These are phyloP conservation scores for Debaryomyces prosopidis DNA, from an alignment of 805 yeast species.

Conservation along the genomic window DNA sequence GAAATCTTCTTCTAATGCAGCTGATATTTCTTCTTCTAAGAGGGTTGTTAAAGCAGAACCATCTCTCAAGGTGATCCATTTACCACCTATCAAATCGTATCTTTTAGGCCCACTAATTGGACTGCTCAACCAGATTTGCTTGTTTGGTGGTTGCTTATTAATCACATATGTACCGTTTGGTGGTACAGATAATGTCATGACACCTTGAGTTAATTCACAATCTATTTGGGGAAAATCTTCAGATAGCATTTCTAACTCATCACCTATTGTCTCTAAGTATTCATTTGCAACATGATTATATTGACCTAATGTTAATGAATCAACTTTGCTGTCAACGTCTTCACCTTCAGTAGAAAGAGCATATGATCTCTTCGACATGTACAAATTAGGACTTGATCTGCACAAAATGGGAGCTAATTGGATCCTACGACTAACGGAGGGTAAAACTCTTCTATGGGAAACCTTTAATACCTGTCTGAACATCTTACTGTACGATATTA, in stretches of 20 bases:
- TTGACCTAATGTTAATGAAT: slow-evolving; percentile 45
- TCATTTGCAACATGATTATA: slow-evolving; percentile 67
- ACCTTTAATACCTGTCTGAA: background rate
- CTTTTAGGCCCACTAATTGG: slow-evolving; percentile 91
- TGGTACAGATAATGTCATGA: slow-evolving; percentile 70
- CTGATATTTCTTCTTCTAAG: slow-evolving; percentile 31
- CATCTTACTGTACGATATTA: background rate
- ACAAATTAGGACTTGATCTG: background rate
- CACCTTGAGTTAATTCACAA: slow-evolving; percentile 84
- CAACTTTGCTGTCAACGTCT: slow-evolving; percentile 52
- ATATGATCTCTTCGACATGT: background rate
- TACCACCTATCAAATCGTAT: slow-evolving; percentile 64
- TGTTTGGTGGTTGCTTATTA: slow-evolving; percentile 96
- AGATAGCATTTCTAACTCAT: slow-evolving; percentile 64
- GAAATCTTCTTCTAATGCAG: slow-evolving; percentile 24
- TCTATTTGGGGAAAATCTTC: slow-evolving; percentile 68
- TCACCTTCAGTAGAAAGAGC: slow-evolving; percentile 50
- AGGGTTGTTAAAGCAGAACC: slow-evolving; percentile 33
- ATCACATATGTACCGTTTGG: slow-evolving; percentile 83
- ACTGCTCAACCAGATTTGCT: slow-evolving; percentile 93
- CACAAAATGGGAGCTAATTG: background rate
- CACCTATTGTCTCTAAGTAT: slow-evolving; percentile 68
- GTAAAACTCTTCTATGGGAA: background rate
- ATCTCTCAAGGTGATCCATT: slow-evolving; percentile 83
- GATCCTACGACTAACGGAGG: background rate